Conservation (phyloP, 441 rosid genomes). For the Croton laevigatus region DNA sequence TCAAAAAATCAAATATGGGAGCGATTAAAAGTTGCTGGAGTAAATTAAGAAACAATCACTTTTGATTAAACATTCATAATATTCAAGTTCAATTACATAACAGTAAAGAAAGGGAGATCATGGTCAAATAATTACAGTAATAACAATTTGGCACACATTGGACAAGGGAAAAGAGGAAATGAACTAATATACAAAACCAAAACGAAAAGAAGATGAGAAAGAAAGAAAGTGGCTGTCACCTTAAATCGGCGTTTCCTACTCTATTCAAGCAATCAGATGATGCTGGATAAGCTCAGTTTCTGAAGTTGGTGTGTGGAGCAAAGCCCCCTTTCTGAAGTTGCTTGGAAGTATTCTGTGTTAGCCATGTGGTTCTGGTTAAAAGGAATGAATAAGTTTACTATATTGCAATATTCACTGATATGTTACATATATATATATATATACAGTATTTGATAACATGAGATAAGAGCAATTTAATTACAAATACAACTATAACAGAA, state of each 20-base stretch:
- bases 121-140: slow-evolving; percentile 35
- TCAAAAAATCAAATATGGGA: not conserved
- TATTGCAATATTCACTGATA: too few relatives aligned
- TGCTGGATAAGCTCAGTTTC: slow-evolving; percentile 66
- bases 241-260: slow-evolving; percentile 39
- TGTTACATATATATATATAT: too few relatives aligned
- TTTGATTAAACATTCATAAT: not conserved
- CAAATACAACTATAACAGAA: too few relatives aligned
- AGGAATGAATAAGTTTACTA: too few relatives aligned
- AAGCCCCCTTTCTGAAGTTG: slow-evolving; percentile 47
- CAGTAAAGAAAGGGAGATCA: slow-evolving; percentile 14
- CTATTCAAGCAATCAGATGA: slow-evolving; percentile 74
- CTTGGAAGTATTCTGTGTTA: slow-evolving; percentile 78
- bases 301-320: slow-evolving; percentile 40
- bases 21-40: not conserved
- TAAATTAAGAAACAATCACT: not conserved
- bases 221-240: slow-evolving; percentile 26
- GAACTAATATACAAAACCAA: not conserved
- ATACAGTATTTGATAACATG: too few relatives aligned
- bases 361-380: slow-evolving; percentile 98
- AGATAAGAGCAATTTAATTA: too few relatives aligned
- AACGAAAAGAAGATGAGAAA: not conserved
- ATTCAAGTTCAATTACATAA: slow-evolving; percentile 6
- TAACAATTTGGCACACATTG: slow-evolving; percentile 22
- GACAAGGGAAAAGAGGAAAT: not conserved